phyloP scores from a whole-genome alignment of 2,329 filamentous ascomycete species.

The Sporothrix protearum region DNA sequence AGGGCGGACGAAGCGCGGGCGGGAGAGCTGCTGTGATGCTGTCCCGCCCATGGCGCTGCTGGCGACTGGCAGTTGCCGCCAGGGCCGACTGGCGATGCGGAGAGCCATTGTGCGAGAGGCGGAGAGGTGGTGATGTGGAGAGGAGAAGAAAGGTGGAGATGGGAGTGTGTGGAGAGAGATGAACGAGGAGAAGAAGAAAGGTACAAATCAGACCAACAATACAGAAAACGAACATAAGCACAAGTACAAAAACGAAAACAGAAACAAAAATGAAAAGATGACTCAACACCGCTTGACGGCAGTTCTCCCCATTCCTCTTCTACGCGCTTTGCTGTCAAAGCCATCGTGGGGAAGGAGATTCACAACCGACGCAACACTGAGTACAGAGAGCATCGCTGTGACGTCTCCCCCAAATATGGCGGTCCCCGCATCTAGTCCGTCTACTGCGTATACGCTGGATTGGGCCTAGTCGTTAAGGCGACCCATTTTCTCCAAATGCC shows the following conservation, averaged over 20 bases:
- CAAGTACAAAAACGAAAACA: background rate
- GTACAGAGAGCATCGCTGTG: background rate
- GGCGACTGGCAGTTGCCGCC: background rate
- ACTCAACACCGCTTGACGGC: background rate
- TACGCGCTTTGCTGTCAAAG: constrained; percentile 3
- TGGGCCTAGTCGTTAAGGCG: background rate
- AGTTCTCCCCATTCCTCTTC: background rate
- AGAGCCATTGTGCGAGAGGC: background rate
- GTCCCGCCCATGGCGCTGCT: too few species aligned
- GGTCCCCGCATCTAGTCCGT: background rate
- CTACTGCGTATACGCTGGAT: background rate
- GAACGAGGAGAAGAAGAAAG: background rate
- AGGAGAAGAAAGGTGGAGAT: background rate
- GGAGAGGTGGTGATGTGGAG: background rate
- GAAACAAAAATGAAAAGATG: background rate
- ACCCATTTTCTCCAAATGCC: background rate
- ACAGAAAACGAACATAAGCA: background rate
- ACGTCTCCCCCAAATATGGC: background rate
- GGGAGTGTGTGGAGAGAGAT: background rate
- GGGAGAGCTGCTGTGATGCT: background rate
- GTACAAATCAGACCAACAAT: background rate
- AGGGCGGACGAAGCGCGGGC: background rate
- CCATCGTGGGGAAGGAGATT: background rate
- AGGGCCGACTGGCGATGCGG: background rate
- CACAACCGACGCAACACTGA: too few species aligned